Evolutionary conservation across 2,329 filamentous ascomycete genomes (phyloP), one percentile per base, ranked within the genome.

Genomic region (Epichloe bromicola): DNA sequence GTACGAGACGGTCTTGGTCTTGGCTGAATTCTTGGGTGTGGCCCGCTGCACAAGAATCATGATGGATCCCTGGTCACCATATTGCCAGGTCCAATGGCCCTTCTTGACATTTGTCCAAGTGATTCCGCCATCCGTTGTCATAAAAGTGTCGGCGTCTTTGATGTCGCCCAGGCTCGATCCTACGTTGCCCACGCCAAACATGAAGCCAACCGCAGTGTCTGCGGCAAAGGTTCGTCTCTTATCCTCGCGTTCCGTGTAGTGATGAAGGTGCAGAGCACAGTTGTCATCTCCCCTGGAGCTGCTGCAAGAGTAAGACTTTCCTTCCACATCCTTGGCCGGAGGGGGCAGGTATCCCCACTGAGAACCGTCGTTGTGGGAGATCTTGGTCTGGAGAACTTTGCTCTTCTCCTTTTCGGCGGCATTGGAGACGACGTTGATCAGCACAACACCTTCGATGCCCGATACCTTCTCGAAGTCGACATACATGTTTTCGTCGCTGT

Each of bases 391-490:
- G 47, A 96, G 75, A 63, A 82, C 83, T 74, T 98, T 98, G 41
- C 75, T 72, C 66, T 83, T 86, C 72, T 95, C 95, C 48, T 76
- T 71, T 49, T 83, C 80, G 36, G 85, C 73, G 26, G 75, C 69
- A 61, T 97, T 97, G 46, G 78, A 74, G 17, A 98, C 88, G 7
- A 87, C 72, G 61, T 98, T 98, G 62, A 89, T 87, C 56, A 98
- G 67, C 15, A 83, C 82, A 48, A 98, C 88, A 42, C 93, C 93
- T 66, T 98, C 91, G 14, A 98, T 74, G 3, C 89, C 89, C 46
- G 86, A 79, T 74, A 96, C 88, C 71, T 95, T 96, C 65, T 98
- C 93, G 66, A 95, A 98, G 64, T 98, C 93, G 43, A 95, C 91
- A 61, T 83, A 96, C 42, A 83, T 89, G 2, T 65, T 59, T 12